Evolutionary conservation across 2,329 filamentous ascomycete genomes (phyloP).

Genomic region (Colletotrichum salicis): DNA sequence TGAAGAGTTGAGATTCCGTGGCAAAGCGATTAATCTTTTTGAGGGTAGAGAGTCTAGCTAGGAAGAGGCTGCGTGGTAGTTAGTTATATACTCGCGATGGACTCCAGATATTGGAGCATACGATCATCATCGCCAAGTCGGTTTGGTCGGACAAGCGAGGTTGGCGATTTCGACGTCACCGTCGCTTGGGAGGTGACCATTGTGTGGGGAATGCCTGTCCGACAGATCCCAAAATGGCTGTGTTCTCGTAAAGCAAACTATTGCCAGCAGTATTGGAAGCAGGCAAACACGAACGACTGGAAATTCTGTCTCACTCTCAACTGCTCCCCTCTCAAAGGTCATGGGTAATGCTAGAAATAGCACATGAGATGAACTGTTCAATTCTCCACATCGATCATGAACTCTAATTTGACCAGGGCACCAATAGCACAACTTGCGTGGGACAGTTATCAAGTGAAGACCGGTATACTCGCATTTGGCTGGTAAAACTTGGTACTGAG

Average conservation of each 20-base stretch:
- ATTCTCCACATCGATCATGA: neutral
- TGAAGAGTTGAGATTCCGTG: neutral
- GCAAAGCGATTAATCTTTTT: neutral
- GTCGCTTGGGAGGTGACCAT: slow-evolving; percentile 1
- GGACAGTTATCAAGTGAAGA: no score
- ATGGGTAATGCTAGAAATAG: slow-evolving; percentile 14
- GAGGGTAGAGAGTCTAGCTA: neutral
- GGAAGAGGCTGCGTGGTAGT: neutral
- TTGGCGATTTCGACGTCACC: slow-evolving; percentile 32
- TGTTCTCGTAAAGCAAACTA: neutral
- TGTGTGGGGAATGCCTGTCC: slow-evolving; percentile 28
- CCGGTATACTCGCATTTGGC: no score
- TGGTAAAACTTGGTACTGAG: no score
- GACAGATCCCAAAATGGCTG: neutral
- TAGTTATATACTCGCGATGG: neutral
- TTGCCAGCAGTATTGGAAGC: neutral
- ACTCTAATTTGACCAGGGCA: neutral
- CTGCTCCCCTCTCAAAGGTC: neutral
- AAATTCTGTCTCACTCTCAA: no score
- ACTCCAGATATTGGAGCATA: neutral
- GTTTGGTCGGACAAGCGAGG: slow-evolving; percentile 10
- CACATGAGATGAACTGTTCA: slow-evolving; percentile 2
- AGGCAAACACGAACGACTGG: neutral
- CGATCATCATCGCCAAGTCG: slow-evolving; percentile 14
- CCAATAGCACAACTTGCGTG: no score